These are phyloP conservation scores for Ormosia emarginata DNA, from an alignment of 306 rosid genomes.

Conservation along the genomic window DNA sequence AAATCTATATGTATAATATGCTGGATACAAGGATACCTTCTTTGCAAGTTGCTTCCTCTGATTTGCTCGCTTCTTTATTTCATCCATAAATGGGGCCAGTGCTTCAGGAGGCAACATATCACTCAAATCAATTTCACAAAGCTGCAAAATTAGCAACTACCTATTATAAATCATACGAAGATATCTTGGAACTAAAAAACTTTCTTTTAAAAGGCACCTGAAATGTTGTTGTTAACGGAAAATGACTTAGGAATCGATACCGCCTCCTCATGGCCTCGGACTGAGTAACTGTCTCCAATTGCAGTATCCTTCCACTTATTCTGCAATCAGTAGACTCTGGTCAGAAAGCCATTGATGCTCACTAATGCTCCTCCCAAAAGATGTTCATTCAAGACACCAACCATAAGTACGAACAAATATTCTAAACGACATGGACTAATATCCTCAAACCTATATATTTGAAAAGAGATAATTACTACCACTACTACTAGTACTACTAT, in stretches of 20 bases:
- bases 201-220: conserved; percentile 53
- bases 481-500: neutral
- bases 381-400: conserved; percentile 5
- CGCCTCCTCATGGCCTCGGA: conserved; percentile 90
- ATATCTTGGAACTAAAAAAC: neutral
- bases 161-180: conserved; percentile 18
- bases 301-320: conserved; percentile 78
- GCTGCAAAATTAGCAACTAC: conserved; percentile 49
- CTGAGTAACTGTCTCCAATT: conserved; percentile 78
- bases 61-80: conserved; percentile 79
- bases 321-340: conserved; percentile 40
- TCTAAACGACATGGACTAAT: neutral
- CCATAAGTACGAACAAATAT: neutral
- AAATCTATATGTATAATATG: neutral
- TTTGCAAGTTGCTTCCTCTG: conserved; percentile 81
- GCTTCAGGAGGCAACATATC: conserved; percentile 69
- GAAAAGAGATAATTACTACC: neutral
- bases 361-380: neutral
- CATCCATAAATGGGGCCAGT: conserved; percentile 78
- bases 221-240: conserved; percentile 79
- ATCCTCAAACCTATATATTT: conserved; percentile 4
- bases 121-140: conserved; percentile 88
- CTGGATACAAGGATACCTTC: conserved; percentile 49
- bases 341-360: conserved; percentile 10
- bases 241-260: conserved; percentile 80